Base-by-base conservation (phyloP, 768 basidiomycete species). In the Mycena alexandri region DNA sequence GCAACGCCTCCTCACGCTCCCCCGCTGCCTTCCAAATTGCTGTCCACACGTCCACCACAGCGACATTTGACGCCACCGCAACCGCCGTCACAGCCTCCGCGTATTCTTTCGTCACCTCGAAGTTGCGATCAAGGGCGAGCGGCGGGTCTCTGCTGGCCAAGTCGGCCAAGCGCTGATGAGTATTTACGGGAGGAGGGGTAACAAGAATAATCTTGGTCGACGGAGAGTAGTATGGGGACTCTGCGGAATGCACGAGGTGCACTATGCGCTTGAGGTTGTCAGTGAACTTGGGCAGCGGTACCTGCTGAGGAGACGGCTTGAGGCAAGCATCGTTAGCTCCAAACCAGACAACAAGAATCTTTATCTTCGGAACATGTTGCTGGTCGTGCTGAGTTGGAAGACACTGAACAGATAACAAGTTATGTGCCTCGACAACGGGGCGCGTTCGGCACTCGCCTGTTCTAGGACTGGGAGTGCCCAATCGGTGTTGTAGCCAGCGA, bases 241-340 rank as follows among this genome's bases (percentile, higher is more conserved):
- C 77, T 0, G 92, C 86, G 3, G 87, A 86, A 54, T 82, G 86
- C 51, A 95, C 83, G 75, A 90, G 82, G 42, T 83, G 73, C 64
- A 96, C 80, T 73, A 96, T 87, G 33, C 82, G 77, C 53, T 76
- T 76, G 48, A 97, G 79, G 75, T 96, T 96, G 55, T 79, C 76
- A 38, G 80, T 84, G 82, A 89, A 97, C 53, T 82, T 81, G 21
- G 82, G 77, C 29, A 93, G 79, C 4, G 94, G 91, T 48, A 96
- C 92, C 74, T 95, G 91, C 74, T 97, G 96, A 17, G 82, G 78
- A 21, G 85, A 88, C 0, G 86, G 86, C 33, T 79, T 77, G 55
- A 93, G 82, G 71, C 86, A 88, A 8, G 96, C 88, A 76, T 98
- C 96, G 79, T 98, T 98, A 17, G 90, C 90, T 53, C 95, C 95